Conservation (phyloP, 2,329 filamentous ascomycete species). For the Coniella vitis region DNA sequence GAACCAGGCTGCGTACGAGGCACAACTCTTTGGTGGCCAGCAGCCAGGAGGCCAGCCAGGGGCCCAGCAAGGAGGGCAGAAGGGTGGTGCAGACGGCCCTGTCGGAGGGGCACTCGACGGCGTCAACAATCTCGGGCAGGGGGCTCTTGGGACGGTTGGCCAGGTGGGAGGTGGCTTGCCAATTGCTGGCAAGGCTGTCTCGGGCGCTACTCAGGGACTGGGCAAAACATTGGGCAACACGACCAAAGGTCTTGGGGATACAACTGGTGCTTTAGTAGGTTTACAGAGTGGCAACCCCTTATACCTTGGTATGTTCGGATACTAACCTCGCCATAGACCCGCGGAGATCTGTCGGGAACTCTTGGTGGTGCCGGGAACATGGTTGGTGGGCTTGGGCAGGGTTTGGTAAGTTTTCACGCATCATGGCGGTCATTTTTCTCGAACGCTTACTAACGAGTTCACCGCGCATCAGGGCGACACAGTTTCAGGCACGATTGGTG, state of each 20-base stretch:
- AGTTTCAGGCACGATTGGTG: constrained; percentile 14
- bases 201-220: constrained; percentile 9
- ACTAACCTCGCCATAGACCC: not conserved
- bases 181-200: constrained; percentile 10
- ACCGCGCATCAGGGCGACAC: constrained; percentile 8
- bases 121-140: constrained; percentile 8
- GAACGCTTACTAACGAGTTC: not conserved
- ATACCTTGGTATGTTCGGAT: too few relatives aligned
- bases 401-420: constrained; percentile 4
- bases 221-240: constrained; percentile 12
- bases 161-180: constrained; percentile 10
- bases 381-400: constrained; percentile 13
- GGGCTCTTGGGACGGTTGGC: constrained; percentile 9
- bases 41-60: too few relatives aligned
- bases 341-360: constrained; percentile 10
- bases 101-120: constrained; percentile 5
- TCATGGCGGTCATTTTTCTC: too few relatives aligned
- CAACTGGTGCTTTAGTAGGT: constrained; percentile 10
- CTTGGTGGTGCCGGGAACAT: constrained; percentile 10
- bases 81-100: not conserved
- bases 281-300: not conserved
- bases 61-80: not conserved
- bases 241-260: constrained; percentile 10
- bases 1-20: not conserved
- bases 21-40: not conserved